Evolutionary conservation across 2,329 filamentous ascomycete genomes (phyloP).

Genomic region (Penicillium aurantiogriseum): DNA sequence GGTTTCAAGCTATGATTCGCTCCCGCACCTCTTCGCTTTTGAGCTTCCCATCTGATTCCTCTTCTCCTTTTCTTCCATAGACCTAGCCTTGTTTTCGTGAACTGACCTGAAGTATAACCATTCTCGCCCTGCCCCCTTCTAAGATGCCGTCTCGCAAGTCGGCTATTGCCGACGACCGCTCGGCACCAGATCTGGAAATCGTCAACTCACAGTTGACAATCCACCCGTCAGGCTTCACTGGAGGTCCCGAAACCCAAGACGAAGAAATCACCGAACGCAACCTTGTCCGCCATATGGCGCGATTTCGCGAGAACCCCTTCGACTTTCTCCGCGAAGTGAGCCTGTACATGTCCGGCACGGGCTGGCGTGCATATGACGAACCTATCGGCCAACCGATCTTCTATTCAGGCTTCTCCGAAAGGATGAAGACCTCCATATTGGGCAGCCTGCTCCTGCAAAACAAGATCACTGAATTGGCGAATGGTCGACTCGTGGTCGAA

Average conservation of each 20-base stretch:
- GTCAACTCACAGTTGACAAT: conserved; percentile 71
- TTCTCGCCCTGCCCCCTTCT: conserved; percentile 1
- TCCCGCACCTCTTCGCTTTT: background rate
- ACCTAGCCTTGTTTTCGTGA: background rate
- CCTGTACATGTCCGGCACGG: conserved; percentile 85
- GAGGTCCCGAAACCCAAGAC: conserved; percentile 37
- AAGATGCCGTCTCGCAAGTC: conserved; percentile 35
- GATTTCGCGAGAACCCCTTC: conserved; percentile 71
- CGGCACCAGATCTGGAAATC: conserved; percentile 74
- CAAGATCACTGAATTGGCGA: conserved; percentile 74
- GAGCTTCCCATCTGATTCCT: background rate
- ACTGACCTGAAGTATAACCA: background rate
- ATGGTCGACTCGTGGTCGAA: conserved; percentile 71
- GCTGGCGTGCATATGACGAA: conserved; percentile 92
- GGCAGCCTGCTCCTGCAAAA: conserved; percentile 70
- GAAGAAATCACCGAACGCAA: conserved; percentile 51
- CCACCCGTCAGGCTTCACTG: conserved; percentile 65
- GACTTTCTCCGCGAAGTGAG: conserved; percentile 91
- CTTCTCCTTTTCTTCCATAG: background rate
- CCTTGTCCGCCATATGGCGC: conserved; percentile 70
- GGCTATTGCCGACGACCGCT: conserved; percentile 36
- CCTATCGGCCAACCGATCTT: conserved; percentile 90
- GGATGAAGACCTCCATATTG: conserved; percentile 78
- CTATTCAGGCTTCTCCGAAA: conserved; percentile 86
- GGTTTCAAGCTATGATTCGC: conserved; percentile 19